Evolutionary conservation across 495 filamentous ascomycete genomes (phyloP), one percentile per base, ranked within the genome.

Genomic region (Trichocladium antarcticum): DNA sequence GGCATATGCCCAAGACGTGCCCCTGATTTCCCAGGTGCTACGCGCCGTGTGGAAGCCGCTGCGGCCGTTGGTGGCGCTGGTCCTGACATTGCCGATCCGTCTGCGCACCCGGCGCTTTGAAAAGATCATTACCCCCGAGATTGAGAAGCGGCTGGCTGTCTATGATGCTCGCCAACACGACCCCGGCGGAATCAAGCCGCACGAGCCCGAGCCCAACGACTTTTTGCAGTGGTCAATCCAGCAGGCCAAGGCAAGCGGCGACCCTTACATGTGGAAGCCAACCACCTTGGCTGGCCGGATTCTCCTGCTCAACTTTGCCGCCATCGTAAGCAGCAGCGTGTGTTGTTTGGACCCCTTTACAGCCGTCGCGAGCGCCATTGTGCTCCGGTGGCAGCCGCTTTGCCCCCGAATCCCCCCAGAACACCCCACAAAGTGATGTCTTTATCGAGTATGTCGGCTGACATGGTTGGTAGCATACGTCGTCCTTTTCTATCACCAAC

Each of bases 241-340:
- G 12, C 59, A 66, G 38, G 63, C 58, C 38, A 63, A 59, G 46
- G 50, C 37, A 1, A 51, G 15, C 2, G 57, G 58, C 39, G 59
- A 66, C 28, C 57, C 66, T 3, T 57, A 55, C 47, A 40, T 56
- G 21, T 61, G 54, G 47, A 47, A 49, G 36, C 41, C 49, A 0
- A 31, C 45, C 10, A 62, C 62, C 20, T 55, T 70, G 14, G 56
- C 59, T 3, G 55, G 48, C 27, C 60, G 63, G 7, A 49, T 70
- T n/a, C 52, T 68, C 21, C 34, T 68, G 3, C 49, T 74, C 37
- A 76, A 75, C 55, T 73, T 78, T 42, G 71, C 65, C 11, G 62
- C 73, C 1, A 72, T 76, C 35, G n/a, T n/a, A n/a, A n/a, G n/a
- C n/a, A n/a, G n/a, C n/a, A n/a, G n/a, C n/a, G n/a, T n/a, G n/a